A percentile compares a stretch with the other conserved stretches of the same genome.
Evolutionary conservation across 176 grass and related monocot species (phyloP).

Genomic region (Triticum aestivum): DNA sequence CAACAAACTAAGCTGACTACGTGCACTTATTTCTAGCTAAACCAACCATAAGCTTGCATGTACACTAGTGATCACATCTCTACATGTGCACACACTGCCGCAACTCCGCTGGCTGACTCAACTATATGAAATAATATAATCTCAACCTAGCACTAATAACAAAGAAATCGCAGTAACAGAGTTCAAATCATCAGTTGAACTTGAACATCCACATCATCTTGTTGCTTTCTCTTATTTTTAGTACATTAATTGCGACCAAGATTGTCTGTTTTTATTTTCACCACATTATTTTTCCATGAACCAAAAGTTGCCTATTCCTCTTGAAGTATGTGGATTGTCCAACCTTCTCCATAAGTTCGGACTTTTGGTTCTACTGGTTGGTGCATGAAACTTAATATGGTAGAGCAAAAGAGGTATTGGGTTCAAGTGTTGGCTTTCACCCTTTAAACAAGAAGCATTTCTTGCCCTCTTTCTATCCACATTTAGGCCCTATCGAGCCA

Average conservation of each 20-base stretch:
- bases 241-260: neutral
- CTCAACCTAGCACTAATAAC: neutral
- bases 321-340: neutral
- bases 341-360: neutral
- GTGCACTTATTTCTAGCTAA: no score
- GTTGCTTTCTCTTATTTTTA: slow-evolving; percentile 3
- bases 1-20: no score
- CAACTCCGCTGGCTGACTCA: no score
- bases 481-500: neutral
- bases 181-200: neutral
- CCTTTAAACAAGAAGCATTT: neutral
- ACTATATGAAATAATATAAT: no score
- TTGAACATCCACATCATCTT: neutral
- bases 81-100: no score
- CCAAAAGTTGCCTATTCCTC: neutral
- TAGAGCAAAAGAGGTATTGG: neutral
- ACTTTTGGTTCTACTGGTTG: neutral
- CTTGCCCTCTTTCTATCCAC: neutral
- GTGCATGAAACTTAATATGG: neutral
- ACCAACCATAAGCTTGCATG: no score
- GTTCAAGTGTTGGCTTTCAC: neutral
- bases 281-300: neutral
- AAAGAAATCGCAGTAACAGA: slow-evolving; percentile 1
- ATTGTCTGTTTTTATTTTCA: neutral
- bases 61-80: no score